These are phyloP conservation scores for Diaporthe citri DNA, from an alignment of 2,329 filamentous ascomycete genomes.

Conservation along the genomic window DNA sequence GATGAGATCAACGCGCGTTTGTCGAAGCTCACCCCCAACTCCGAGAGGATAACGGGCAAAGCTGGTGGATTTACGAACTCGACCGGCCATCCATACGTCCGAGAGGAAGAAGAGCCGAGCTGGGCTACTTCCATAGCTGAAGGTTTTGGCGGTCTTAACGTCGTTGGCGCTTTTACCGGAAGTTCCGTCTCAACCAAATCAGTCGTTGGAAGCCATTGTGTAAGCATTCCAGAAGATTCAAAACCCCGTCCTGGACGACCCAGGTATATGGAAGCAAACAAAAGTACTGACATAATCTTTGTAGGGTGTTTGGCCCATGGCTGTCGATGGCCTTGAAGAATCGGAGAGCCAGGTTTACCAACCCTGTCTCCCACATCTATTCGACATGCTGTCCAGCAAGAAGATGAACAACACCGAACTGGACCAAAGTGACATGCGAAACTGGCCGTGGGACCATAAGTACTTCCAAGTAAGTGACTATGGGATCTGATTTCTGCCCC, in stretches of 20 bases:
- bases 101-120: conserved; percentile 24
- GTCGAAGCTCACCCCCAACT: conserved; percentile 47
- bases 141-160: conserved; percentile 56
- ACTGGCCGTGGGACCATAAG: conserved; percentile 49
- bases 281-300: not conserved
- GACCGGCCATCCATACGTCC: conserved; percentile 38
- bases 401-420: conserved; percentile 33
- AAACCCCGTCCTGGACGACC: not conserved
- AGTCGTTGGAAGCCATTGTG: conserved; percentile 55
- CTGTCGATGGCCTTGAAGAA: conserved; percentile 58
- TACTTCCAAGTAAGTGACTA: conserved; percentile 46
- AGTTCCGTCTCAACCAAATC: conserved; percentile 60
- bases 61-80: conserved; percentile 36
- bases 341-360: conserved; percentile 57
- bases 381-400: conserved; percentile 50
- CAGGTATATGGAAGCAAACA: not conserved
- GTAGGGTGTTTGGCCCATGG: conserved; percentile 54
- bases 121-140: conserved; percentile 7
- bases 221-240: not conserved
- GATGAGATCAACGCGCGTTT: conserved; percentile 47
- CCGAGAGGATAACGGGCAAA: conserved; percentile 44
- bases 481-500: too few relatives aligned
- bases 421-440: conserved; percentile 42
- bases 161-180: conserved; percentile 54
- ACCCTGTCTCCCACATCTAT: conserved; percentile 57